Evolutionary conservation across 2,329 filamentous ascomycete genomes (phyloP).

Genomic region (Fusarium metavorans): DNA sequence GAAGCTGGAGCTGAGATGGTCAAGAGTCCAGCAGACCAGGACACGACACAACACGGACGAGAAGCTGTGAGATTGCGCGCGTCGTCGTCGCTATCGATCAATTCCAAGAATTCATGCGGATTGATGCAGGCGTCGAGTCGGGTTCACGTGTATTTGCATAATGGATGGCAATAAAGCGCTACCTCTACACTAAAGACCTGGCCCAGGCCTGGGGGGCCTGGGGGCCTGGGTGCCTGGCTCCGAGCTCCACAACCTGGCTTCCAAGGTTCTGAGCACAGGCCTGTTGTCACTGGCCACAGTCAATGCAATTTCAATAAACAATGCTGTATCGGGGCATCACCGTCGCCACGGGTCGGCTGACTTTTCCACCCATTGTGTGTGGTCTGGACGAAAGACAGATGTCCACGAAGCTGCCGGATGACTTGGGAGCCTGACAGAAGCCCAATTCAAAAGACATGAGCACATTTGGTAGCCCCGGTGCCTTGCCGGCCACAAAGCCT

Average conservation of each 20-base stretch:
- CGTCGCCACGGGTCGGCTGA: conserved; percentile 35
- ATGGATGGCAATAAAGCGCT: conserved; percentile 3
- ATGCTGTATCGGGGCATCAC: conserved; percentile 36
- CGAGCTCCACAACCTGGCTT: conserved; percentile 16
- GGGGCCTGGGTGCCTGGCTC: conserved; percentile 10
- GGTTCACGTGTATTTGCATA: conserved; percentile 44
- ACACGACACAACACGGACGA: conserved; percentile 17
- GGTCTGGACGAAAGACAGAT: conserved; percentile 6
- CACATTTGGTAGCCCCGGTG: conserved; percentile 77
- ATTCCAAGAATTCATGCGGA: conserved; percentile 46
- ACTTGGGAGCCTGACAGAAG: conserved; percentile 18
- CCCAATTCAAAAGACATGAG: conserved; percentile 59
- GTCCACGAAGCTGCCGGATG: conserved; percentile 18
- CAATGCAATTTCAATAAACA: conserved; percentile 9
- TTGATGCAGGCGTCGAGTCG: conserved; percentile 31
- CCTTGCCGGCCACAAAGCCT: conserved; percentile 73
- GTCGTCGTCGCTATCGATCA: conserved; percentile 44
- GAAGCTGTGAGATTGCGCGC: conserved; percentile 41
- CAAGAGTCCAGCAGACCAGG: conserved; percentile 35
- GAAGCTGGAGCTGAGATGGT: conserved; percentile 25
- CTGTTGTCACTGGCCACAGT: conserved; percentile 39
- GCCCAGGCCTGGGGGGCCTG: background rate
- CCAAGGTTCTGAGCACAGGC: conserved; percentile 19
- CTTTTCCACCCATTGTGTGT: conserved; percentile 18
- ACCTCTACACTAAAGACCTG: background rate